Base-by-base conservation (phyloP, 2,329 filamentous ascomycete genomes). In the Aspergillus cejpii region DNA sequence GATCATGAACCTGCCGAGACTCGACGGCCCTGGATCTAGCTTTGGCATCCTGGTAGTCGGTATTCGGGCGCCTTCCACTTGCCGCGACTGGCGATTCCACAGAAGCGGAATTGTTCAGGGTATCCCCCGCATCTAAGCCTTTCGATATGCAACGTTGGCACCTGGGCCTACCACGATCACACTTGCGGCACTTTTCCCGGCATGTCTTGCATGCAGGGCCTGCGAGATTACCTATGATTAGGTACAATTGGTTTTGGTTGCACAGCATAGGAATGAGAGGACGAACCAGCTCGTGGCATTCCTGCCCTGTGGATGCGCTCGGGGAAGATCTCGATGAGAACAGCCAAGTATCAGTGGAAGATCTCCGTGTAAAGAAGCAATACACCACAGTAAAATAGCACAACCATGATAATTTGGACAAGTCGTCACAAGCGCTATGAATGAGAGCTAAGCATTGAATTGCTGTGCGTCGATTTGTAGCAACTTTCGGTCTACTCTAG, bases 161-260 rank as follows among this genome's bases (percentile, higher is more conserved):
- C 12, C 48, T 50, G 3, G 61, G 61, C n/a, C 59, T 54, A 17
- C 46, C 51, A 2, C 60, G 60, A 41, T 64, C 61, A 39, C 61
- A 64, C 49, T 54, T 55, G 14, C 61, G 58, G 33, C 58, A 63
- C 43, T 64, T 64, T 44, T 63, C 56, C 45, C 61, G 55, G 41
- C 61, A 64, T 44, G 61, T 64, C 45, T 58, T 44, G 44, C 61
- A 64, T 33, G 61, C 61, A 17, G 61, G 57, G 37, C 55, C 61
- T 63, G n/a, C 12, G 6, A 29, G 19, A 2, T 17, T 34, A 17
- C 31, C 31, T 34, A 12, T 19, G 5, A 10, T 17, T 17, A 34
- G 14, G 17, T 11, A 10, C 17, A 6, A 17, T 34, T 34, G 15
- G 31, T 15, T 34, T 19, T 19, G 14, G 31, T 34, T 20, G 31